Base-by-base conservation (phyloP, 192 early-diverging fungal genomes). In the Coemansia interrupta region DNA sequence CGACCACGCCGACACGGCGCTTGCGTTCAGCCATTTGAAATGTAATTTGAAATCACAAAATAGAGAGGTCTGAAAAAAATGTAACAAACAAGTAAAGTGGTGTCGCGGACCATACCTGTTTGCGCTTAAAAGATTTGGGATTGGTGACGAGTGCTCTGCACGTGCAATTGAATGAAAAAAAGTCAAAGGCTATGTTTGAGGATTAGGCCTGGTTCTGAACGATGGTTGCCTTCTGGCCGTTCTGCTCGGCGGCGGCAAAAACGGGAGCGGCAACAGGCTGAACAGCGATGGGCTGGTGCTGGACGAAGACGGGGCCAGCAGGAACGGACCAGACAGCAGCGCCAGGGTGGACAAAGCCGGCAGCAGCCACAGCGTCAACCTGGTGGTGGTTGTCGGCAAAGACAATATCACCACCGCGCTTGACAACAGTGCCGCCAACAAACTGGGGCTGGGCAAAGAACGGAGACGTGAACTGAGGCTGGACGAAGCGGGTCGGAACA, bases 381-480 rank as follows among this genome's bases (percentile, higher is more conserved):
- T 70, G 74, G 28, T 64, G 72, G 48, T 71, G 64, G 61, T 60
- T 49, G 39, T 65, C 60, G 20, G 68, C 68, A 63, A 77, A 63
- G 5, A 62, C 63, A 42, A 76, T 30, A 20, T 66, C 71, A 23
- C 71, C 68, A 44, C 48, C 56, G 19, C 74, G 74, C 64, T 56
- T 77, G 24, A 68, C 45, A 54, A 60, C 53, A 10, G 30, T 15
- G 17, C 43, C 20, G 26, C 29, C 59, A 23, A 41, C 46, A 29
- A 56, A 47, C 1, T 38, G 45, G 1, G 43, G 44, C 41, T 58
- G 41, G 13, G 52, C 32, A 11, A 54, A 54, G 32, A 54, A 14
- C 14, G 52, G 30, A 22, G 30, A 13, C 8, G 52, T 5, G 17
- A 54, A 54, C 36, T 39, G 30, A 18, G 52, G 52, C 17, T 32